A percentile compares a stretch with the other conserved stretches of the same genome.
phyloP scores from a whole-genome alignment of 148 eudicot genomes.

The Salicornia ramosissima region DNA sequence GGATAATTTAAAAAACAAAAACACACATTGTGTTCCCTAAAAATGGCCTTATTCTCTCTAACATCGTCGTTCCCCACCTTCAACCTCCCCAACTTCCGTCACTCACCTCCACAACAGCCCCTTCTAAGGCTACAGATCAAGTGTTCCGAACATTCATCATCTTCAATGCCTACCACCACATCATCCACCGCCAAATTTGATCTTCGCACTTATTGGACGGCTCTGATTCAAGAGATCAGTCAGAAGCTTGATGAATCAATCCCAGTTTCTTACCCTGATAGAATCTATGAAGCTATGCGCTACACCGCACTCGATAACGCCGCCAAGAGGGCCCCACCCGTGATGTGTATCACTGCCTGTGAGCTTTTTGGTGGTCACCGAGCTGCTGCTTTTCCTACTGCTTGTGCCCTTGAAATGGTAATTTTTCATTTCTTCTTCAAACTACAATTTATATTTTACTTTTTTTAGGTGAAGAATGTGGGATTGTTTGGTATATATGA shows the following conservation, averaged over 20 bases:
- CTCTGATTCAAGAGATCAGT: constrained; percentile 59
- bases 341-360: constrained; percentile 90
- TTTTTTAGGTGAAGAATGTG: too few relatives aligned
- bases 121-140: background rate
- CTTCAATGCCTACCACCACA: constrained; percentile 15
- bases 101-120: constrained; percentile 21
- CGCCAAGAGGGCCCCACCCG: constrained; percentile 85
- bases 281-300: constrained; percentile 84
- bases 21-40: too few relatives aligned
- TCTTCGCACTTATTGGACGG: constrained; percentile 63
- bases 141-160: background rate
- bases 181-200: constrained; percentile 43
- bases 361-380: constrained; percentile 84
- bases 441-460: too few relatives aligned
- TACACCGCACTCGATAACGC: constrained; percentile 73
- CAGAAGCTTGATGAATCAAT: constrained; percentile 73
- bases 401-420: constrained; percentile 98
- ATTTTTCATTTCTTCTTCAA: too few relatives aligned
- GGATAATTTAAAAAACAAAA: too few relatives aligned
- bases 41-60: constrained; percentile 32
- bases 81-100: constrained; percentile 20
- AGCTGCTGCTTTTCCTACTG: constrained; percentile 81
- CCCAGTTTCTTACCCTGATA: constrained; percentile 61
- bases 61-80: constrained; percentile 31
- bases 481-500: too few relatives aligned